Base-by-base conservation (phyloP, 2,329 filamentous ascomycete species). In the Neurospora sp. region DNA sequence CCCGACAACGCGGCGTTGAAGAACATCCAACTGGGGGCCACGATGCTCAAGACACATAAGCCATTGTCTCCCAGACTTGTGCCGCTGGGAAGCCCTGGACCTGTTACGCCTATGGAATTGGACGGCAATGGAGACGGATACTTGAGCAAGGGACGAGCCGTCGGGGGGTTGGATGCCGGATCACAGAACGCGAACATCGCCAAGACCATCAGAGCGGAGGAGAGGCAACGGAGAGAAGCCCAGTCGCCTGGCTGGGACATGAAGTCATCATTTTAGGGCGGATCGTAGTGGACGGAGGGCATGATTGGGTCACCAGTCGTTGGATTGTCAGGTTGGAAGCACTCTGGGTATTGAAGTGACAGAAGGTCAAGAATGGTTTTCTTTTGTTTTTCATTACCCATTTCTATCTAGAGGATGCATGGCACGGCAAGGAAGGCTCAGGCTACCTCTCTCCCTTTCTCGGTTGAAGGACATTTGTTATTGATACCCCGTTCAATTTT, bases 51-150 rank as follows among this genome's bases (percentile, higher is more conserved):
- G 15, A 74, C 80, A 2, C 81, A 81, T 66, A 86, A 84, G 69
- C 87, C 87, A 1, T 70, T 76, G 15, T 85, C 84, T 2, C 85
- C 85, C 1, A 78, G 83, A 38, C 78, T 89, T 6, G 77, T 78
- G 58, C 87, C 87, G 0, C 75, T 87, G 11, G 85, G 86, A 3
- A 88, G 86, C 70, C 86, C 87, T 0, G 87, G 87, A 0, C 86
- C 87, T 0, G 86, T 89, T 15, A 89, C 87, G 1, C 87, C 87
- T 1, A 87, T 89, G 82, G 85, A 87, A 19, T 77, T 90, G 7
- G 82, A 83, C 46, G 83, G 82, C 23, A 76, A 78, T 15, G 78
- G 78, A 10, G 78, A 78, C 46, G 80, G 81, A 38, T 82, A 85
- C 43, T 76, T 83, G 40, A 78, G 52, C 52, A 62, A 15, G 4